phyloP scores from a whole-genome alignment of 2,329 filamentous ascomycete genomes.

The Arthroderma uncinatum region DNA sequence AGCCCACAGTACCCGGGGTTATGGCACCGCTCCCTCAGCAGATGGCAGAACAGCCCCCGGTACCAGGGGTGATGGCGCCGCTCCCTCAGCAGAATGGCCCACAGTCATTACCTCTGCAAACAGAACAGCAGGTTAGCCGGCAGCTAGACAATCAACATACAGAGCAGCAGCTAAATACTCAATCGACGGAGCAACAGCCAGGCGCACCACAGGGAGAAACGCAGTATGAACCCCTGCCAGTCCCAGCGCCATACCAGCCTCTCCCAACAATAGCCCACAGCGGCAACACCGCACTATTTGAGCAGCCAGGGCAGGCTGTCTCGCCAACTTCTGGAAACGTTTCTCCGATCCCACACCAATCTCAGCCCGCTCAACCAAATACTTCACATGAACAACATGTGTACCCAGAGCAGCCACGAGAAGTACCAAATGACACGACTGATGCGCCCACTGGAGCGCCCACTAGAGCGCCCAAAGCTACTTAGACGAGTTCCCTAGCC shows the following conservation, averaged over 20 bases:
- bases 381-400: not conserved
- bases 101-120: not conserved
- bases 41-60: not conserved
- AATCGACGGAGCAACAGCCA: not conserved
- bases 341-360: not conserved
- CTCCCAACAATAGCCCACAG: not conserved
- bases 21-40: not conserved
- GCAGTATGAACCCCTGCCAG: not conserved
- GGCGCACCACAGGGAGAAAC: not conserved
- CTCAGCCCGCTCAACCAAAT: not conserved
- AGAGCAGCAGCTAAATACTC: not conserved
- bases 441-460: not conserved
- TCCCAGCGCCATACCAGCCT: not conserved
- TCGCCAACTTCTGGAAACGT: not conserved
- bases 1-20: not conserved
- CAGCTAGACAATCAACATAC: not conserved
- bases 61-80: not conserved
- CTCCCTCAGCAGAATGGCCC: not conserved
- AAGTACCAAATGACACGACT: not conserved
- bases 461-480: not conserved
- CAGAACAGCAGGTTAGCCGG: not conserved
- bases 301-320: not conserved
- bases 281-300: not conserved
- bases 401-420: not conserved
- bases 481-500: not conserved